Evolutionary conservation across 345 rosid genomes (phyloP).

Genomic region (Euclidium syriacum): DNA sequence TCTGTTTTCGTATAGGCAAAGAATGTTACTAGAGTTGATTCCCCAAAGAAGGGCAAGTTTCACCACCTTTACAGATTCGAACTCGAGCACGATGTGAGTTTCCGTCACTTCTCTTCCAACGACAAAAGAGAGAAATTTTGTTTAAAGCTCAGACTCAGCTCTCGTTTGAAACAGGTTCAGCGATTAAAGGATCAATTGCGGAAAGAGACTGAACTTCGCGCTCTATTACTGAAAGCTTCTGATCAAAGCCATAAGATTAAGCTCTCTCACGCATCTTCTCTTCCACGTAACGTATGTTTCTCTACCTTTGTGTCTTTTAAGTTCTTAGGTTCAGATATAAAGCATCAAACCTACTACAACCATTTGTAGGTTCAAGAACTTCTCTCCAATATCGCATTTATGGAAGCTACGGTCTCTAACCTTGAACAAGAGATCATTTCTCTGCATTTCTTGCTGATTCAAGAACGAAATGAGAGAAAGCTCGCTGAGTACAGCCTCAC

Average conservation of each 20-base stretch:
- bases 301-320: neutral
- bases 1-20: constrained; percentile 17
- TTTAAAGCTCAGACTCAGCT: neutral
- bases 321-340: neutral
- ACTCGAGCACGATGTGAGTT: constrained; percentile 33
- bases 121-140: neutral
- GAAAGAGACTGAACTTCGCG: constrained; percentile 21
- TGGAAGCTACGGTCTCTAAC: constrained; percentile 61
- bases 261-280: constrained; percentile 17
- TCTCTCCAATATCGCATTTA: constrained; percentile 46
- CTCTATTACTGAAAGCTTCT: constrained; percentile 22
- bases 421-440: constrained; percentile 77
- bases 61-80: constrained; percentile 25
- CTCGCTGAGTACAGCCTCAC: constrained; percentile 66
- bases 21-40: constrained; percentile 12
- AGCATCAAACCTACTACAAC: neutral
- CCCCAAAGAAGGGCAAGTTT: constrained; percentile 17
- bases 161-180: constrained; percentile 25
- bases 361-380: constrained; percentile 59
- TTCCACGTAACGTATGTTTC: constrained; percentile 22
- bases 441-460: constrained; percentile 84
- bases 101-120: neutral
- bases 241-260: constrained; percentile 23
- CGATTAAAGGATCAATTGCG: constrained; percentile 22
- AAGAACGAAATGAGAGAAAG: constrained; percentile 83